Evolutionary conservation across 1,284 basidiomycete species (phyloP).

Genomic region (Pseudozyma tsukubaensis): DNA sequence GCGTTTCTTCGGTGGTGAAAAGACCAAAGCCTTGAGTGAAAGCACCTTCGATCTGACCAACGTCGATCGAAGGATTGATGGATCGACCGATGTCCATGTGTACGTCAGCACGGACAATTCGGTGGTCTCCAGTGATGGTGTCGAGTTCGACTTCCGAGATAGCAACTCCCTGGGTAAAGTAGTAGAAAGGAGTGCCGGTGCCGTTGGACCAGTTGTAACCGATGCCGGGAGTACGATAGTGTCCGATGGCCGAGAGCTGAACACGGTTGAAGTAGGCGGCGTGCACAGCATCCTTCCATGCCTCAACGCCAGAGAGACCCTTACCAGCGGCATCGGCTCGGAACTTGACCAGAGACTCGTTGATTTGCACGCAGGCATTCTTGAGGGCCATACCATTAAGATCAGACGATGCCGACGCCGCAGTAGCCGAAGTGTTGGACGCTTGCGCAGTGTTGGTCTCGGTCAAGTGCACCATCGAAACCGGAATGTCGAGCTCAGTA

Average conservation of each 20-base stretch:
- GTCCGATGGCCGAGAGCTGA: conserved; percentile 67
- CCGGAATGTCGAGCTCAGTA: conserved; percentile 64
- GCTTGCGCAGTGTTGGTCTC: conserved; percentile 67
- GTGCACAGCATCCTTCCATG: conserved; percentile 61
- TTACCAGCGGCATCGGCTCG: conserved; percentile 36
- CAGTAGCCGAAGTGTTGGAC: conserved; percentile 68
- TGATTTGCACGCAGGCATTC: conserved; percentile 69
- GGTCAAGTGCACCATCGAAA: conserved; percentile 59
- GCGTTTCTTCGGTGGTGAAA: conserved; percentile 67
- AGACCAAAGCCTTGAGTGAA: conserved; percentile 63
- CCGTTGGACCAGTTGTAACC: conserved; percentile 67
- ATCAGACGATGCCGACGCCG: conserved; percentile 54
- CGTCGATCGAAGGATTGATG: conserved; percentile 69
- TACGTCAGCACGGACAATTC: conserved; percentile 61
- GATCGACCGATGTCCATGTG: conserved; percentile 69
- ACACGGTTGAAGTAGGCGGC: conserved; percentile 68
- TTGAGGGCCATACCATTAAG: conserved; percentile 64
- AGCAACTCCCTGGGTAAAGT: conserved; percentile 65
- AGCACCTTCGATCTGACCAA: conserved; percentile 69
- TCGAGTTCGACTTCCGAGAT: conserved; percentile 69
- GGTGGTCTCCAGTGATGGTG: conserved; percentile 67
- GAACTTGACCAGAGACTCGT: conserved; percentile 59
- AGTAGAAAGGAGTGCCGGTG: conserved; percentile 62
- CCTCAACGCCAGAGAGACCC: conserved; percentile 37
- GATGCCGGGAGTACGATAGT: conserved; percentile 67